Evolutionary conservation across 805 yeast species (phyloP), one percentile per base, ranked within the genome.

Genomic region (Henningerozyma blattae): DNA sequence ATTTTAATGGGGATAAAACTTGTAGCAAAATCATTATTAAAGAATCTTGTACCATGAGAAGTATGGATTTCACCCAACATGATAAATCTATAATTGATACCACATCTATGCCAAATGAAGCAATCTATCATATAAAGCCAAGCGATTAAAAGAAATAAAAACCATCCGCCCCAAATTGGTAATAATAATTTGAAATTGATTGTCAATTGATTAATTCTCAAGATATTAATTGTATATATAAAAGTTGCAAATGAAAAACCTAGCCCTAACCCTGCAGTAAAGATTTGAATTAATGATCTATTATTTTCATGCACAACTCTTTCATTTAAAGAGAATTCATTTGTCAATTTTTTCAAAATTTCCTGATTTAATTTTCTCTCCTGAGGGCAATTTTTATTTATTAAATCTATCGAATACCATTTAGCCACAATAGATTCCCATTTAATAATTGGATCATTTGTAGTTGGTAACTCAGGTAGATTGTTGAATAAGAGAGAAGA

Each of bases 91-190:
- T 91, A 91, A 54, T 89, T 91, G 45, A 91, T 78, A 47, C 83
- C 81, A 58, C 61, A 77, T 29, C 58, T 53, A 17, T 75, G 67
- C 89, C 94, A 91, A 3, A 78, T 73, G 35, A 63, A 58, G 48
- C 93, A 74, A 49, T 83, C 75, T 29, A 82, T 39, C 13, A 77
- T 75, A 51, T 86, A 77, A 2, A 84, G 58, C 18, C 77, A 46
- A 4, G 75, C 58, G 48, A 78, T 68, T 13, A 86, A 41, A 22
- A 68, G 62, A 5, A 77, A 53, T 35, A 86, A 47, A 44, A 84
- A 69, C 54, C 85, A 86, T 1, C 97, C 96, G 8, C 79, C 96
- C 94, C 95, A 91, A 3, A 89, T 65, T 47, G 93, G 97, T 25
- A 89, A 54, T 35, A 89, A 47, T 37, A 60, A 76, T 28, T 54